These are phyloP conservation scores for Cryptococcus sp. DNA, from an alignment of 1,284 basidiomycete species.

Conservation along the genomic window DNA sequence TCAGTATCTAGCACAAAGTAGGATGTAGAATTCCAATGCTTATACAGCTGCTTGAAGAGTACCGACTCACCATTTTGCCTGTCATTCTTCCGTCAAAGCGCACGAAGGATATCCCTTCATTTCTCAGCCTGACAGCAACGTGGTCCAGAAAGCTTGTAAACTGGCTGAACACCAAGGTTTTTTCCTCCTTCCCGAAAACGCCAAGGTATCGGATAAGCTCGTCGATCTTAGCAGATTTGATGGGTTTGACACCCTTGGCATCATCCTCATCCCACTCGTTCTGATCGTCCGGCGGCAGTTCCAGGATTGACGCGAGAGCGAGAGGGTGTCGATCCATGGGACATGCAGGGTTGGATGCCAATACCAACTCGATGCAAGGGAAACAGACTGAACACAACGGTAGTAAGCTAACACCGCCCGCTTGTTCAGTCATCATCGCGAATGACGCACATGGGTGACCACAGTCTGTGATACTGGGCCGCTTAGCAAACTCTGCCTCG, in stretches of 20 bases:
- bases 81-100: conserved; percentile 82
- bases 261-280: conserved; percentile 52
- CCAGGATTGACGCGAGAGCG: conserved; percentile 63
- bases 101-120: conserved; percentile 69
- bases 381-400: conserved; percentile 59
- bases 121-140: conserved; percentile 69
- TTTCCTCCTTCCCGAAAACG: conserved; percentile 68
- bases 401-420: background rate
- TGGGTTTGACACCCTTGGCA: conserved; percentile 17
- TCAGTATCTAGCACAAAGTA: background rate
- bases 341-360: conserved; percentile 68
- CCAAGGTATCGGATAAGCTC: conserved; percentile 72
- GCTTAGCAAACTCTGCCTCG: conserved; percentile 53
- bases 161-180: conserved; percentile 80
- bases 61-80: conserved; percentile 57
- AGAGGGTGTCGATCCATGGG: conserved; percentile 80
- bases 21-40: background rate
- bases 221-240: conserved; percentile 77
- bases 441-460: conserved; percentile 61
- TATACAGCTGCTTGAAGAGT: background rate
- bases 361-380: conserved; percentile 59
- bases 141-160: conserved; percentile 80
- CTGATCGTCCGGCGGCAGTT: conserved; percentile 61
- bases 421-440: background rate
- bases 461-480: conserved; percentile 77